Evolutionary conservation across 495 filamentous ascomycete genomes (phyloP).

Genomic region (Xylaria cubensis): DNA sequence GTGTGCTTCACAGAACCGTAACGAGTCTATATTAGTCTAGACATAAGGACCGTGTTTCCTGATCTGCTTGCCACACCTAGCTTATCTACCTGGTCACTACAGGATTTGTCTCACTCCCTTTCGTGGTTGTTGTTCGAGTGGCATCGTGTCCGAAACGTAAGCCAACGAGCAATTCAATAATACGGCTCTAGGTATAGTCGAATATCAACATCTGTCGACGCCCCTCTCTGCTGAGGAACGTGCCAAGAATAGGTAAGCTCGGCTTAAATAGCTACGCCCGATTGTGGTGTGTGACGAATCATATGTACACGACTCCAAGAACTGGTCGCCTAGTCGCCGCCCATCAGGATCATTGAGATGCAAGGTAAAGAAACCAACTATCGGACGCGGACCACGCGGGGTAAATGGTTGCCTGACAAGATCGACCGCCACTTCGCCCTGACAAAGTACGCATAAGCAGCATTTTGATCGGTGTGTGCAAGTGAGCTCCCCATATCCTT

Average conservation of each 20-base stretch:
- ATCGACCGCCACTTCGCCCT: slow-evolving; percentile 7
- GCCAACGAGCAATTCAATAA: neutral
- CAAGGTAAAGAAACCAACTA: neutral
- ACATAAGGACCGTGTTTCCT: neutral
- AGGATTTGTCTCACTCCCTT: neutral
- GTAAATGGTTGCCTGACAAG: slow-evolving; percentile 13
- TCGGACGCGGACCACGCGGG: slow-evolving; percentile 9
- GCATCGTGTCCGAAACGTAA: neutral
- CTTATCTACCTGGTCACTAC: neutral
- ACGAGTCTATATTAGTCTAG: neutral
- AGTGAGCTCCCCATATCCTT: neutral
- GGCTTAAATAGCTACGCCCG: slow-evolving; percentile 9
- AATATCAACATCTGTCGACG: neutral
- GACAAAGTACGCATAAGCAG: neutral
- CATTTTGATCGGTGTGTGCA: neutral
- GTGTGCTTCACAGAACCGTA: slow-evolving; percentile 8
- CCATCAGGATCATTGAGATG: neutral
- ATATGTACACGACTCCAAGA: neutral
- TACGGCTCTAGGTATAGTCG: neutral
- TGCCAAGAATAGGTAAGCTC: slow-evolving; percentile 23
- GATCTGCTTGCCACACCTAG: neutral
- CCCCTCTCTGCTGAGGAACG: neutral
- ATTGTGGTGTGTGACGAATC: slow-evolving; percentile 1
- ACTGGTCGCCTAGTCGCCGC: neutral
- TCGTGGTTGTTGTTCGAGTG: neutral